These are phyloP conservation scores for Syzygium syzygioides DNA, from an alignment of 441 rosid genomes.

Conservation along the genomic window DNA sequence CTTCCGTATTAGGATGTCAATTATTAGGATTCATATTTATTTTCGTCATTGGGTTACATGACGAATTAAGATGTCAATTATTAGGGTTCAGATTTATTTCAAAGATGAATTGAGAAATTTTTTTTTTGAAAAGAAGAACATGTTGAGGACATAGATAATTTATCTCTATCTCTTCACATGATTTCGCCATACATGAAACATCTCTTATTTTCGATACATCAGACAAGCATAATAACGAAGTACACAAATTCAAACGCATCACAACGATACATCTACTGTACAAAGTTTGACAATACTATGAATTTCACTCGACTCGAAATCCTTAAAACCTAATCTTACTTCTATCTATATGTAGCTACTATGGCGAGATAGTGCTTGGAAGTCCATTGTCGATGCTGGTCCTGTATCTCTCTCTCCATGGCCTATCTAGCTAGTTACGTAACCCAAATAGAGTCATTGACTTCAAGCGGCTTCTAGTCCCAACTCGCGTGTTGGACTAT, in stretches of 20 bases:
- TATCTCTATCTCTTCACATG: neutral
- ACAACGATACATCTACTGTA: neutral
- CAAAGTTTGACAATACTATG: neutral
- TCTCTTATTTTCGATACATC: neutral
- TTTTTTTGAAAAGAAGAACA: neutral
- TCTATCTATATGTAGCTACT: neutral
- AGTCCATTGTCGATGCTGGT: neutral
- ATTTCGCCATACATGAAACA: neutral
- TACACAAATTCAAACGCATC: neutral
- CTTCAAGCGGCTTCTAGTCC: neutral
- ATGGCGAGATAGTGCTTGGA: neutral
- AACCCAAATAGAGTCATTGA: neutral
- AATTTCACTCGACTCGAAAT: neutral
- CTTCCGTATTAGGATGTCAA: neutral
- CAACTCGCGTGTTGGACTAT: neutral
- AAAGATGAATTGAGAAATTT: neutral
- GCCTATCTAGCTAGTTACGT: neutral
- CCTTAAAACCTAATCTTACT: neutral
- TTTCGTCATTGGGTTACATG: neutral
- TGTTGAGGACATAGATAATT: no score
- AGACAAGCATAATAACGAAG: neutral
- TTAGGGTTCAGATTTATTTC: no score
- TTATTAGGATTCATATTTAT: neutral
- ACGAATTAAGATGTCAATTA: neutral
- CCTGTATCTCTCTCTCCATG: neutral